A percentile compares a stretch with the other conserved stretches of the same genome.
phyloP scores from a whole-genome alignment of 2,329 filamentous ascomycete species.

The Penicillium rolfsii region DNA sequence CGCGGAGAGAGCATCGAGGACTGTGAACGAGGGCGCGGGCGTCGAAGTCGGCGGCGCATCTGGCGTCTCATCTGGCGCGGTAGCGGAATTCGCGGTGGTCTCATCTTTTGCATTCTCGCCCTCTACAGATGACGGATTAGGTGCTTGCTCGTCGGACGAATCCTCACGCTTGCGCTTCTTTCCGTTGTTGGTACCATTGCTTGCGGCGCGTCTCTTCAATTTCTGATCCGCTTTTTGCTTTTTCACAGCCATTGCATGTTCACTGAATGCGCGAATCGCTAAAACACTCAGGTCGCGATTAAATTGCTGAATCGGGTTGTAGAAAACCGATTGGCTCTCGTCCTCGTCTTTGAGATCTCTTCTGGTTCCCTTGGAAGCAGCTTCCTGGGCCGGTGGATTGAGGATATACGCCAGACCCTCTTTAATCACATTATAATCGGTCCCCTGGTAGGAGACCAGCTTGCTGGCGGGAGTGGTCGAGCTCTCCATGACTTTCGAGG shows the following conservation, averaged over 20 bases:
- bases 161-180: slow-evolving; percentile 46
- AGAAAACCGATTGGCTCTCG: slow-evolving; percentile 80
- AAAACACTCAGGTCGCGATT: slow-evolving; percentile 94
- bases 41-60: slow-evolving; percentile 34
- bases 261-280: slow-evolving; percentile 85
- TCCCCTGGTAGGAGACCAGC: slow-evolving; percentile 52
- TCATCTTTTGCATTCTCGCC: slow-evolving; percentile 25
- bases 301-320: slow-evolving; percentile 99
- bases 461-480: slow-evolving; percentile 22
- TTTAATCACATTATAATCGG: slow-evolving; percentile 63
- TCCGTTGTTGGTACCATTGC: slow-evolving; percentile 38
- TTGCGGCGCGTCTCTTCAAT: slow-evolving; percentile 37
- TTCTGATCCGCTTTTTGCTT: slow-evolving; percentile 53
- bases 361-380: slow-evolving; percentile 48
- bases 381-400: slow-evolving; percentile 57
- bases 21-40: slow-evolving; percentile 64
- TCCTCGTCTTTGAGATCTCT: slow-evolving; percentile 55
- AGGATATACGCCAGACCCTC: slow-evolving; percentile 72
- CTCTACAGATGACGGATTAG: slow-evolving; percentile 13
- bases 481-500: slow-evolving; percentile 27
- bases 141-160: slow-evolving; percentile 24
- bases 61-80: slow-evolving; percentile 6
- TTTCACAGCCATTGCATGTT: slow-evolving; percentile 62
- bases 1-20: slow-evolving; percentile 92
- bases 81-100: slow-evolving; percentile 16